Evolutionary conservation across 2,329 filamentous ascomycete species (phyloP), one percentile per base, ranked within the genome.

Genomic region (Fusarium chlamydosporum): DNA sequence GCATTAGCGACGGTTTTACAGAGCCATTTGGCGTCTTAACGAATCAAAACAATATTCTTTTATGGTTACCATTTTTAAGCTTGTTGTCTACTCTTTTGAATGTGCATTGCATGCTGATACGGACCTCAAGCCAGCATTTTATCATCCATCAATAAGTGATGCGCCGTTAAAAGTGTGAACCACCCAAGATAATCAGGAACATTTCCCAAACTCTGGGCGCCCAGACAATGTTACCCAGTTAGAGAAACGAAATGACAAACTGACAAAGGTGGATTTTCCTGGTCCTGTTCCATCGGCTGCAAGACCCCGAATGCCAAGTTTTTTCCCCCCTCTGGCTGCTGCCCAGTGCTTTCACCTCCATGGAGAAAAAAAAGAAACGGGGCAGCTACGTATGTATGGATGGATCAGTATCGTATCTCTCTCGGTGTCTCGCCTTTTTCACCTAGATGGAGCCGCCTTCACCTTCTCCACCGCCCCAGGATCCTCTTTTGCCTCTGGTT

Each of bases 1-100:
- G 65, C 61, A 71, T 74, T 72, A 74, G 72, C 72, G 72, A 74
- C 56, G 61, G 68, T 56, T 65, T 65, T 60, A 54, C 42, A 18
- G 60, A 54, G 65, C 53, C 61, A 59, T 55, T 57, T 61, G 60
- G 67, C 47, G 62, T 64, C 68, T 62, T 60, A 23, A 72, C 63
- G 60, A 74, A 74, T 74, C 59, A 61, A 69, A 51, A 61, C 68
- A 57, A 48, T 37, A 10, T 53, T 59, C 23, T 41, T 52, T 57
- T 55, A 56, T 48, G 61, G 33, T 58, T 54, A 60, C 20, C 10
- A 50, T 27, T 13, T 48, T 13, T 23, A 10, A 35, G 16, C 16
- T 10, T 27, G 5, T n/a, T 38, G 33, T 18, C 12, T 52, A 13
- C 29, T 20, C n/a, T 26, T n/a, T 42, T 23, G 13, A 37, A 27